Evolutionary conservation across 2,329 filamentous ascomycete species (phyloP), one percentile per base, ranked within the genome.

Genomic region (Nemania bipapillata): DNA sequence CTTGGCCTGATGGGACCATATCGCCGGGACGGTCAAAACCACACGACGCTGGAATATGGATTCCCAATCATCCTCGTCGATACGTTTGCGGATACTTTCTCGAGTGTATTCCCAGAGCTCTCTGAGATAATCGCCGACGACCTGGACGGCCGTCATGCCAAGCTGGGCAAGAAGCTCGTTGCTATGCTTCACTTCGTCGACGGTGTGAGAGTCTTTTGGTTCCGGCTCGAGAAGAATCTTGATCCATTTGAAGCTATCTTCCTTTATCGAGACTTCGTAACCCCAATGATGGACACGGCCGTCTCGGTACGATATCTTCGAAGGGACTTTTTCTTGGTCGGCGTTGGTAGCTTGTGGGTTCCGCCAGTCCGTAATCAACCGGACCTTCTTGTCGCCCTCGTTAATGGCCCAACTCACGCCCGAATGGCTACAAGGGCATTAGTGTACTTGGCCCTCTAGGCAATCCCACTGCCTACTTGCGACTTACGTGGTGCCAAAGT

Each of bases 161-260:
- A 47, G 42, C 20, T 47, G 3, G 4, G 42, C 20, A 47, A 47
- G 42, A 47, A 47, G 42, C 8, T 47, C 20, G 42, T 47, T 47
- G n/a, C 42, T 47, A 22, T 22, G 2, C 42, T 24, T 47, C 20
- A 47, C 42, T 20, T 47, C 42, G 4, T 20, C 42, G 42, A 47
- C 42, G 11, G 42, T 47, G n/a, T 47, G 12, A 11, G 42, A 47
- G 20, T 47, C 20, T 22, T 47, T 47, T 22, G 20, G 17, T n/a
- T 22, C 42, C 42, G 42, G 42, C 20, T 47, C 42, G 4, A 47
- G 42, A 15, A 47, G 42, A 22, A 47, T 47, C 20, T 47, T 47
- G 42, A 47, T 47, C 42, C 42, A 47, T 47, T 47, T 47, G 42
- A 47, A 47, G 42, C 42, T 47, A 17, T 47, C 42, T 47, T 20